Conservation (phyloP, 2,329 filamentous ascomycete genomes). For the Camptophora hylomeconis region DNA sequence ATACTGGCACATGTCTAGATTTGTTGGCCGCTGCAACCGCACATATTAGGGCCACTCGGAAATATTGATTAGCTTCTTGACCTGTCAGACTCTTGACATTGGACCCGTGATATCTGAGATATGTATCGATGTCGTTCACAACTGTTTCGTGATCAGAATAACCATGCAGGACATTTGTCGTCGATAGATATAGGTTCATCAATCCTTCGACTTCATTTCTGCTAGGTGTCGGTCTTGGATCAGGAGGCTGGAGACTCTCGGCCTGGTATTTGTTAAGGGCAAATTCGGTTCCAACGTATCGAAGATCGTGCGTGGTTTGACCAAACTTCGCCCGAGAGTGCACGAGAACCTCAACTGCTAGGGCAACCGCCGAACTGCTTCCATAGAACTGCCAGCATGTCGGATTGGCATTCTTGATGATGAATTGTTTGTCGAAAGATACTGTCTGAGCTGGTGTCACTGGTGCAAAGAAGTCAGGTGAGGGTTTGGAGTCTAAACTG, state of each 20-base stretch:
- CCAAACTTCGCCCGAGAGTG: conserved; percentile 16
- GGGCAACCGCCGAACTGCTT: conserved; percentile 16
- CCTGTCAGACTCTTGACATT: conserved; percentile 14
- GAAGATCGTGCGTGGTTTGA: conserved; percentile 14
- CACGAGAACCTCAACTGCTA: conserved; percentile 17
- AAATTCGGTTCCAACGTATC: conserved; percentile 15
- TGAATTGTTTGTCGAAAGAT: conserved; percentile 19
- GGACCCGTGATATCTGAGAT: conserved; percentile 14
- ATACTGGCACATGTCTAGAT: conserved; percentile 18
- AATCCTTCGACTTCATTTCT: conserved; percentile 17
- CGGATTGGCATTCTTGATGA: conserved; percentile 16
- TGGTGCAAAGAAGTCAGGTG: too few species aligned
- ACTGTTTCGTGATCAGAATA: conserved; percentile 19
- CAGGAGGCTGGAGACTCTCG: conserved; percentile 10
- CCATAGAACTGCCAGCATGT: conserved; percentile 19
- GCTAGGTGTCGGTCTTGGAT: conserved; percentile 10
- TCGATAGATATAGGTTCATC: conserved; percentile 18
- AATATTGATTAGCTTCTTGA: conserved; percentile 20
- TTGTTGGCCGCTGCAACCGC: conserved; percentile 21
- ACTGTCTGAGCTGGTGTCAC: conserved; percentile 13
- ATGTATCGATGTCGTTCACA: conserved; percentile 14
- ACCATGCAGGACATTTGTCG: conserved; percentile 20
- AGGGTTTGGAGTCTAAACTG: too few species aligned
- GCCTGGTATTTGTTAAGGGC: conserved; percentile 11
- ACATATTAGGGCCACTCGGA: conserved; percentile 23